phyloP scores from a whole-genome alignment of 2,329 filamentous ascomycete genomes.

The Plectosphaerella sp. region DNA sequence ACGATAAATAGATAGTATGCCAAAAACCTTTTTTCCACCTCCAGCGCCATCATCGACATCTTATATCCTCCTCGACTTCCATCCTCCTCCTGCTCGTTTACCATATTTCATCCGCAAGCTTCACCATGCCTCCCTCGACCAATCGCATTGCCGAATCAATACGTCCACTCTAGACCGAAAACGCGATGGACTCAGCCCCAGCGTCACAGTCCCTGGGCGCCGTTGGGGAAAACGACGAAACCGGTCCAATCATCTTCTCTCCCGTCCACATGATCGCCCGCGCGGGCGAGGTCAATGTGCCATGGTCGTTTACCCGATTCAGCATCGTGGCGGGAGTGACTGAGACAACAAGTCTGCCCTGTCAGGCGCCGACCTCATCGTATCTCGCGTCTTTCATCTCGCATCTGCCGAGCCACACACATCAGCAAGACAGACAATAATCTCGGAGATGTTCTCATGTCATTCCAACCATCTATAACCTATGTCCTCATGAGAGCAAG shows the following conservation, averaged over 20 bases:
- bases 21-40: not conserved
- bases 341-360: not conserved
- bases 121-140: not conserved
- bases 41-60: not conserved
- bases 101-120: not conserved
- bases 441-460: no score
- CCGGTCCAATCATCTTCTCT: not conserved
- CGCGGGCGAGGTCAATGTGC: not conserved
- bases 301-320: not conserved
- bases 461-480: no score
- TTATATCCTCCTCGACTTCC: not conserved
- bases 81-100: not conserved
- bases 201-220: no score
- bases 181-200: not conserved
- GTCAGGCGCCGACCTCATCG: not conserved
- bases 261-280: not conserved
- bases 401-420: no score
- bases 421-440: not conserved
- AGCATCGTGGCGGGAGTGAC: not conserved
- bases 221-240: not conserved
- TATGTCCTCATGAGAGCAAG: no score
- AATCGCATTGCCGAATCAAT: not conserved
- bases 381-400: not conserved
- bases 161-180: no score
- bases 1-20: no score